Evolutionary conservation across 768 basidiomycete species (phyloP).

Genomic region (Pholiota microspora): DNA sequence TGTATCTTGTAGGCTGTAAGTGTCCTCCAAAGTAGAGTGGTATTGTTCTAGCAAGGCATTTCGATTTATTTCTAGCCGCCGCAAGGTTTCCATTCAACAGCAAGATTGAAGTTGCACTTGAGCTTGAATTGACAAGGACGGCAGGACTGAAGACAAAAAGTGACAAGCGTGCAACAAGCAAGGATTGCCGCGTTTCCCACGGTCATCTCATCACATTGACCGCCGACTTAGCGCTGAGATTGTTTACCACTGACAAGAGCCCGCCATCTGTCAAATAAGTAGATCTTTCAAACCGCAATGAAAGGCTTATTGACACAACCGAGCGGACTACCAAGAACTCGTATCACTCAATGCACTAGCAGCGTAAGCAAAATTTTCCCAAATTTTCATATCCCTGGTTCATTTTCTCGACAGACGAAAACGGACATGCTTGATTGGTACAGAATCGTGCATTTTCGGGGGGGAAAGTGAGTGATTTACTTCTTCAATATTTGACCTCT

Average conservation of each 20-base stretch:
- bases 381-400: not conserved
- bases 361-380: not conserved
- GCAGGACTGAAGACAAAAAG: slow-evolving; percentile 1
- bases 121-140: not conserved
- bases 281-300: not conserved
- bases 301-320: not conserved
- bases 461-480: not conserved
- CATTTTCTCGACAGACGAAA: not conserved
- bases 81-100: slow-evolving; percentile 34
- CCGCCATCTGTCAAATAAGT: slow-evolving; percentile 8
- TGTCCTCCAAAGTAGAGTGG: slow-evolving; percentile 41
- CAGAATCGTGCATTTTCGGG: no score
- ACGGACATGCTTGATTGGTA: no score
- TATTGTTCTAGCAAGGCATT: slow-evolving; percentile 50
- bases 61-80: slow-evolving; percentile 44
- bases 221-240: no score
- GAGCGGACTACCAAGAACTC: not conserved
- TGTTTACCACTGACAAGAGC: not conserved
- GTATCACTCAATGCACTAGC: not conserved
- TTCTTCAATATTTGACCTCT: not conserved
- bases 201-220: slow-evolving; percentile 11
- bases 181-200: slow-evolving; percentile 15
- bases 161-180: slow-evolving; percentile 8
- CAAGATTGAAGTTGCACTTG: not conserved
- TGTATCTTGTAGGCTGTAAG: slow-evolving; percentile 46